Evolutionary conservation across 176 grass and related monocot genomes (phyloP), one percentile per base, ranked within the genome.

Genomic region (Microstegium vimineum): DNA sequence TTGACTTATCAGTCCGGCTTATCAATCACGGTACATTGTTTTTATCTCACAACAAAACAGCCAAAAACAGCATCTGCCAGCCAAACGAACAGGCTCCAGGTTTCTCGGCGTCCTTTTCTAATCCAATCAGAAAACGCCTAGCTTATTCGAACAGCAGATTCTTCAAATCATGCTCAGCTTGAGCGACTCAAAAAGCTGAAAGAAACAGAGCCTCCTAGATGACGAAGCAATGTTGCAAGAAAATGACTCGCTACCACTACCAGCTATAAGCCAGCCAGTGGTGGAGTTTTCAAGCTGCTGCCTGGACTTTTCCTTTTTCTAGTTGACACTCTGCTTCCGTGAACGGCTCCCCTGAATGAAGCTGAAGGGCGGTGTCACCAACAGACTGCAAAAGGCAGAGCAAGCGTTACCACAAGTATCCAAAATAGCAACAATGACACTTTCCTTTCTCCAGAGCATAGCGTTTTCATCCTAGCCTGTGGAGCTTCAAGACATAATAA

Each of bases 271-370:
- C 17, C 6, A 20, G 54, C 22, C 54, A 57, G 54, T 57, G 54
- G 54, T 9, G 0, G 54, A 57, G 8, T 11, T 57, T 11, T 25
- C 54, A 57, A 1, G 22, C 54, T 59, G 8, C 54, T 25, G 22
- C n/a, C 23, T 60, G 56, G 0, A 56, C 7, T 56, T 56, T 56
- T 54, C 51, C 18, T 3, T 10, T 22, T 11, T 61, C 83, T 84
- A 98, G 75, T 98, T 98, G 26, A 98, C 86, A 83, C 66, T 98
- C 90, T 82, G 94, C 71, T 84, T 65, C 92, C 1, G 83, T 82
- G 27, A 94, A 83, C 49, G 90, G 84, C 67, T 87, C 52, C 32
- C 92, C 92, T 10, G 89, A 83, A 78, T 94, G 95, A 76, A 98
- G 86, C 65, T 94, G 76, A 18, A 98, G 85, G 35, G 92, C 88